Percentiles rank a stretch among this genome's conserved stretches.
Evolutionary conservation across 345 rosid species (phyloP).

Genomic region (Streptanthus diversifolius): DNA sequence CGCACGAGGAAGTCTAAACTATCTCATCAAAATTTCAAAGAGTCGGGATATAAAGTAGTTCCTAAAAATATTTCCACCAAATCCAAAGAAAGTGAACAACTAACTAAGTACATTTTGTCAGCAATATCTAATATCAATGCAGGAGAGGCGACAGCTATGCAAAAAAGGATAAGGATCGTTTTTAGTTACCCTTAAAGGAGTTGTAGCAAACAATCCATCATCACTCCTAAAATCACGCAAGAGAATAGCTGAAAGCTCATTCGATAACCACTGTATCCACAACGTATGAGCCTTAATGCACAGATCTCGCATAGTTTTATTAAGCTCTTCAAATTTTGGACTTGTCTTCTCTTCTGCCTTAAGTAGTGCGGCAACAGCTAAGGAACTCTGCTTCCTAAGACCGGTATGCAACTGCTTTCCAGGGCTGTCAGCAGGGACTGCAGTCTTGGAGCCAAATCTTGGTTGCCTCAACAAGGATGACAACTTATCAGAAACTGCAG

Average conservation of each 20-base stretch:
- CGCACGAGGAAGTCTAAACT: background rate
- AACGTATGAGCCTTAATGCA: slow-evolving; percentile 81
- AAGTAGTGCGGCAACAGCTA: slow-evolving; percentile 76
- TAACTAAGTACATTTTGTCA: background rate
- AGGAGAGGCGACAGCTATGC: background rate
- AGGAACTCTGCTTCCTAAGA: slow-evolving; percentile 65
- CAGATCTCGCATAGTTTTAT: slow-evolving; percentile 53
- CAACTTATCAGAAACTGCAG: slow-evolving; percentile 60
- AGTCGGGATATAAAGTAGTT: background rate
- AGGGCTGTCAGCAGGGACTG: slow-evolving; percentile 49
- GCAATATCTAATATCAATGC: background rate
- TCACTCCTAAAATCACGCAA: slow-evolving; percentile 61
- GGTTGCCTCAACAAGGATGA: slow-evolving; percentile 64
- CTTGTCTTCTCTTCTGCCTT: slow-evolving; percentile 76
- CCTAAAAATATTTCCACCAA: background rate
- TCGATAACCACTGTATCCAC: slow-evolving; percentile 90
- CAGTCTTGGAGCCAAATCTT: slow-evolving; percentile 42
- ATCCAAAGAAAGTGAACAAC: background rate
- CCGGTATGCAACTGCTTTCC: slow-evolving; percentile 48
- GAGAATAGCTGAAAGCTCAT: slow-evolving; percentile 77
- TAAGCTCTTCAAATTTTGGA: slow-evolving; percentile 70
- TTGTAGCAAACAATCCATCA: slow-evolving; percentile 76
- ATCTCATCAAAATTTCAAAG: background rate
- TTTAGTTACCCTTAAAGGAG: slow-evolving; percentile 65
- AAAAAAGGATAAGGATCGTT: background rate